Conservation (phyloP, 306 rosid genomes). For the Vigna mungo region DNA sequence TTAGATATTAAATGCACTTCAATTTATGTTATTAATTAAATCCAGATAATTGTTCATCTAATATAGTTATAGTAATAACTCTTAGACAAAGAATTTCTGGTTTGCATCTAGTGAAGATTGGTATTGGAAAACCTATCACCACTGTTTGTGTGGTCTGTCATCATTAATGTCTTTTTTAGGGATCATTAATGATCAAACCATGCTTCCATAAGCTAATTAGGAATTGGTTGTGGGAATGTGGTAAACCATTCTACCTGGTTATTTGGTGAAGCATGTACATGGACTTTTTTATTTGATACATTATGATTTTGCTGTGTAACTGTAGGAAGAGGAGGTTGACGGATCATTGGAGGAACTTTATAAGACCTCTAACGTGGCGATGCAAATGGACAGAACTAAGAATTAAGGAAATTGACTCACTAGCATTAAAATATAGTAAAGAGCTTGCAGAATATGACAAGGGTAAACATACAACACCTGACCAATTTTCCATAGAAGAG, state of each 20-base stretch:
- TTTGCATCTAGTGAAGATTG: conserved; percentile 8
- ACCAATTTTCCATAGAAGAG: conserved; percentile 53
- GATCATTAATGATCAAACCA: conserved; percentile 19
- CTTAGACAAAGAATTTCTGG: conserved; percentile 1
- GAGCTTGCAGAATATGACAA: conserved; percentile 66
- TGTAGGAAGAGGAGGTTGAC: conserved; percentile 84
- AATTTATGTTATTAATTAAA: conserved; percentile 3
- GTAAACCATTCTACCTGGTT: conserved; percentile 16
- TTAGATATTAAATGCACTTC: conserved; percentile 30
- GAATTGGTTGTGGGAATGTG: background rate
- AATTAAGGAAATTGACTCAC: conserved; percentile 75
- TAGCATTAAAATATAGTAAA: conserved; percentile 60
- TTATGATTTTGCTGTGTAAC: conserved; percentile 36
- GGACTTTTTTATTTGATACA: background rate
- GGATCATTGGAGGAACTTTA: conserved; percentile 81
- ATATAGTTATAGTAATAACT: conserved; percentile 21
- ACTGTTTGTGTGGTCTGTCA: conserved; percentile 30
- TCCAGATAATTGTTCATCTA: conserved; percentile 10
- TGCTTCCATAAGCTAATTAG: conserved; percentile 37
- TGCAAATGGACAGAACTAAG: conserved; percentile 89
- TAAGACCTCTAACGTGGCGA: conserved; percentile 89
- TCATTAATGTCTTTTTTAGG: conserved; percentile 10
- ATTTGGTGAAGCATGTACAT: conserved; percentile 24
- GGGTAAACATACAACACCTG: conserved; percentile 52
- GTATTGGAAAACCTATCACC: conserved; percentile 7